Conservation (phyloP, 768 basidiomycete genomes). For the Boletus vinaceobasis region DNA sequence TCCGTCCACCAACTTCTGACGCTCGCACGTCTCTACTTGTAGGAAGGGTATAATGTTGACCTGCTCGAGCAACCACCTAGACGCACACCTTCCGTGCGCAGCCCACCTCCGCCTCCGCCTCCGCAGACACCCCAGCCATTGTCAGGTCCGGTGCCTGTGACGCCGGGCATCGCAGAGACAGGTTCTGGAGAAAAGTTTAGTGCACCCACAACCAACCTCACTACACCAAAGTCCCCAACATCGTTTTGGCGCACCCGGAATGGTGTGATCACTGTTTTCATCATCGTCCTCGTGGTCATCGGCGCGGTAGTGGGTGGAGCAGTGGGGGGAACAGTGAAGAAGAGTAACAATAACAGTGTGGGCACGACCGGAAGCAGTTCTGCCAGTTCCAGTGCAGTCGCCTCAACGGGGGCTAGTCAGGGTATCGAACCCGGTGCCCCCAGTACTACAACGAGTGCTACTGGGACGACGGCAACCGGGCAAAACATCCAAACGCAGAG, state of each 20-base stretch:
- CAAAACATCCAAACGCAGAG: not conserved
- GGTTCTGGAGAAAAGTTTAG: conserved; percentile 13
- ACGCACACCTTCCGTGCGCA: conserved; percentile 21
- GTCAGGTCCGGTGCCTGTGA: conserved; percentile 10
- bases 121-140: conserved; percentile 8
- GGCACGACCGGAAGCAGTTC: not conserved
- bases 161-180: conserved; percentile 8
- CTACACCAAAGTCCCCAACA: not conserved
- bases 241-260: conserved; percentile 52
- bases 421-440: not conserved
- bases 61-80: conserved; percentile 32
- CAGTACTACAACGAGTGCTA: not conserved
- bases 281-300: conserved; percentile 41
- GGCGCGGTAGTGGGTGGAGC: conserved; percentile 56
- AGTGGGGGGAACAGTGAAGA: conserved; percentile 47
- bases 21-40: not conserved
- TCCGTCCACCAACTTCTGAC: not conserved
- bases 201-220: not conserved
- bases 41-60: conserved; percentile 57
- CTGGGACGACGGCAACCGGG: not conserved
- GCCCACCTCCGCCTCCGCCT: conserved; percentile 12
- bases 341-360: conserved; percentile 12
- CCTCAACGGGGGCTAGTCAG: not conserved
- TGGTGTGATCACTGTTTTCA: conserved; percentile 38
- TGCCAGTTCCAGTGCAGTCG: not conserved